Percentiles rank a stretch among this genome's conserved stretches.
Conservation (phyloP, 2,329 filamentous ascomycete species). For the Aspergillus fructus region DNA sequence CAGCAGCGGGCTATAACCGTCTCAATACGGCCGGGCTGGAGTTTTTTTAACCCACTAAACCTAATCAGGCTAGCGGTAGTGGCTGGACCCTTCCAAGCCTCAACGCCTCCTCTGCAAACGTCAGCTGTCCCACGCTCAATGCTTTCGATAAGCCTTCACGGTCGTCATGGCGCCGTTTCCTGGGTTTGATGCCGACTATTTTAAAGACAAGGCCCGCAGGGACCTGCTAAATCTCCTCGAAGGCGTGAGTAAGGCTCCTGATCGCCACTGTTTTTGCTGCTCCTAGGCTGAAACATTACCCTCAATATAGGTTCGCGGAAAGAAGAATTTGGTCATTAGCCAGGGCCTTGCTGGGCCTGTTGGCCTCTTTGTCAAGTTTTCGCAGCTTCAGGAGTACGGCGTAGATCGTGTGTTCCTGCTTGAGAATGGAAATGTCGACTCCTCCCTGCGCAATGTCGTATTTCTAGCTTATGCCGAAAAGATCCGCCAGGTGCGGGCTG, state of each 20-base stretch:
- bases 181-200: constrained; percentile 47
- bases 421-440: constrained; percentile 92
- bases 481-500: constrained; percentile 74
- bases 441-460: constrained; percentile 89
- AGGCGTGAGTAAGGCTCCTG: constrained; percentile 70
- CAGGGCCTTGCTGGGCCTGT: constrained; percentile 85
- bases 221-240: constrained; percentile 89
- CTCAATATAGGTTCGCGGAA: constrained; percentile 79
- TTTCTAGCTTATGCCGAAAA: constrained; percentile 92
- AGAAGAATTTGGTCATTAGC: constrained; percentile 97
- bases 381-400: constrained; percentile 92
- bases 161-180: constrained; percentile 43
- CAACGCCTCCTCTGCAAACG: constrained; percentile 9
- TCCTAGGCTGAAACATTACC: constrained; percentile 19
- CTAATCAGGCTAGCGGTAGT: constrained; percentile 15
- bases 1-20: constrained; percentile 3
- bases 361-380: constrained; percentile 90
- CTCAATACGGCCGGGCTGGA: constrained; percentile 13
- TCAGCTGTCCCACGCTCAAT: constrained; percentile 5
- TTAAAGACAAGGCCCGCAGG: constrained; percentile 66
- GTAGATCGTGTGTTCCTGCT: constrained; percentile 97
- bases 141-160: constrained; percentile 20
- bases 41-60: constrained; percentile 18
- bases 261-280: constrained; percentile 15
- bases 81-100: constrained; percentile 18